Evolutionary conservation across 2,329 filamentous ascomycete species (phyloP).

Genomic region (Trichoderma hamatum): DNA sequence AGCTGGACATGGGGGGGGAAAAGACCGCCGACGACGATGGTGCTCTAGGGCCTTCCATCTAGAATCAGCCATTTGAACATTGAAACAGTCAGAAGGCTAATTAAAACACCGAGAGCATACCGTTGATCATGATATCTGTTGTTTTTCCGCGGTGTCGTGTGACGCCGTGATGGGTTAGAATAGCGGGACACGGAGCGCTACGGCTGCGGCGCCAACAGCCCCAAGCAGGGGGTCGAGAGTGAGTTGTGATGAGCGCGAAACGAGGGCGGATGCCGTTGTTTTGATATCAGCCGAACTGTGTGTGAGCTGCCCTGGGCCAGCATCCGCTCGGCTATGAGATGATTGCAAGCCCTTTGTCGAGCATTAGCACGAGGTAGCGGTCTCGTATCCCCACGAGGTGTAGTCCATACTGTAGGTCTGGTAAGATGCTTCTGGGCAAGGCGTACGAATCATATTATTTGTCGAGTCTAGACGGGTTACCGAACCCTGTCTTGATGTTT

Average conservation of each 20-base stretch:
- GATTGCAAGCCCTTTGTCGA: background rate
- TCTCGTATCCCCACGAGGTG: slow-evolving; percentile 19
- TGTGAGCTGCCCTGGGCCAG: background rate
- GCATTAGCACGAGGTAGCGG: background rate
- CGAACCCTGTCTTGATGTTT: background rate
- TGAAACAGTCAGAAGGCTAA: background rate
- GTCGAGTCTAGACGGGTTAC: background rate
- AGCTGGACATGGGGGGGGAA: background rate
- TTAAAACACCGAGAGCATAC: background rate
- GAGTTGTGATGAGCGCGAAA: slow-evolving; percentile 24
- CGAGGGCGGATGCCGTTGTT: slow-evolving; percentile 15
- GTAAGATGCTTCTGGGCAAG: background rate
- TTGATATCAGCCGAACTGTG: slow-evolving; percentile 15
- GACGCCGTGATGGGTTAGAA: slow-evolving; percentile 27
- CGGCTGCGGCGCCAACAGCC: slow-evolving; percentile 25
- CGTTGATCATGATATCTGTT: slow-evolving; percentile 20
- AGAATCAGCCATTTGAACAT: slow-evolving; percentile 1
- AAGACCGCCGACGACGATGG: background rate
- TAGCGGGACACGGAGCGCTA: slow-evolving; percentile 26
- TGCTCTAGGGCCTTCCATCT: slow-evolving; percentile 7
- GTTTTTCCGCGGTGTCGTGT: slow-evolving; percentile 24
- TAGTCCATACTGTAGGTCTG: background rate
- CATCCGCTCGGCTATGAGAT: background rate
- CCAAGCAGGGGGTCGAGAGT: slow-evolving; percentile 22
- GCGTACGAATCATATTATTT: background rate